These are phyloP conservation scores for Exophiala dermatitidis DNA, from an alignment of 2,329 filamentous ascomycete genomes.

Conservation along the genomic window DNA sequence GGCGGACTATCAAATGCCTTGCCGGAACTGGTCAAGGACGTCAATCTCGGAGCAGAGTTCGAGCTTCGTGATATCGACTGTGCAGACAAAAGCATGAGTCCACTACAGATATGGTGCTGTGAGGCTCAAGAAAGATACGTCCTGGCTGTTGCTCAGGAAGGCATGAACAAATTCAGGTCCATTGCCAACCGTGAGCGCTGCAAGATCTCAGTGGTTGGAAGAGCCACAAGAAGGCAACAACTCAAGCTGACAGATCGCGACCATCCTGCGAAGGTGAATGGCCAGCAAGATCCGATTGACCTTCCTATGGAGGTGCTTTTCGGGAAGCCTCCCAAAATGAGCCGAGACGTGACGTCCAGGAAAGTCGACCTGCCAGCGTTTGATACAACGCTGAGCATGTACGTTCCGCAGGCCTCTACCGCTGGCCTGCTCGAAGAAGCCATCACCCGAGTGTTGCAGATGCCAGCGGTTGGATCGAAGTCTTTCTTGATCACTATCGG, in stretches of 20 bases:
- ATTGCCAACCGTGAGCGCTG: constrained; percentile 77
- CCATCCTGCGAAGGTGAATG: constrained; percentile 47
- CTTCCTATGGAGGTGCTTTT: constrained; percentile 84
- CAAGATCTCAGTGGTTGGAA: constrained; percentile 84
- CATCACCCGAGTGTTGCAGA: constrained; percentile 68
- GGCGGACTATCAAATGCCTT: constrained; percentile 80
- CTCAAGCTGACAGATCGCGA: constrained; percentile 78
- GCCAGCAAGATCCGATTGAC: constrained; percentile 71
- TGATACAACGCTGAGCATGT: constrained; percentile 63
- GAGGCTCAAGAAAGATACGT: constrained; percentile 97
- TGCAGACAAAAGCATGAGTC: constrained; percentile 85
- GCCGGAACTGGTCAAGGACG: constrained; percentile 85
- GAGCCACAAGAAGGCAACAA: constrained; percentile 62
- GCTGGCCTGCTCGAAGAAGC: constrained; percentile 58
- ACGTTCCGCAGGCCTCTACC: constrained; percentile 52
- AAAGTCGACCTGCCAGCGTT: constrained; percentile 63
- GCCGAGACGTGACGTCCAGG: constrained; percentile 63
- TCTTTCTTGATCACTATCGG: constrained; percentile 96
- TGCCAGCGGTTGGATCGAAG: constrained; percentile 92
- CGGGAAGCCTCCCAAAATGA: constrained; percentile 76
- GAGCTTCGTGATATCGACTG: constrained; percentile 92
- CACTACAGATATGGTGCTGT: constrained; percentile 95
- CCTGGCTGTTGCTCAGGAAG: constrained; percentile 72
- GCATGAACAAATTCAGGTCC: constrained; percentile 64
- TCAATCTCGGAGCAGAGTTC: constrained; percentile 81